Percentiles rank a stretch among this genome's conserved stretches.
phyloP scores from a whole-genome alignment of 352 stramenopile species.

The Pythium aristosporum region DNA sequence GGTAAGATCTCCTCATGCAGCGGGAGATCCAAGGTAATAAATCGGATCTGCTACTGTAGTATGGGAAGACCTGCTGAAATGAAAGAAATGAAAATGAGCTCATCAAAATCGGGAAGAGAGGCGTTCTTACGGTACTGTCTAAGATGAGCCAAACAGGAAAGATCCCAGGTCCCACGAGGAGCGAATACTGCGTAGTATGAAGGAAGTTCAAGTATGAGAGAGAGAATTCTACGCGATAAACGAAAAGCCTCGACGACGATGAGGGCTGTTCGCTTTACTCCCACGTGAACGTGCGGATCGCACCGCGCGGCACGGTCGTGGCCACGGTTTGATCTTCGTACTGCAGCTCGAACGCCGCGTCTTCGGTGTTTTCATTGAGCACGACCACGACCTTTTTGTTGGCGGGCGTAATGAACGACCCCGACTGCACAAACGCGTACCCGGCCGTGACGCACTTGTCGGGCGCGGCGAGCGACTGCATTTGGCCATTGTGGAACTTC shows the following conservation, averaged over 20 bases:
- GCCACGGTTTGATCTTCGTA: constrained; percentile 42
- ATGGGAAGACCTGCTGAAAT: no score
- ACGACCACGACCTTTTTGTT: constrained; percentile 79
- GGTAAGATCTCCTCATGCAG: no score
- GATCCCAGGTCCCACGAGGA: no score
- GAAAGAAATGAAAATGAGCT: no score
- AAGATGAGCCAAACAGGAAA: no score
- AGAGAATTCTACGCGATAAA: neutral
- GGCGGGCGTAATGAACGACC: constrained; percentile 68
- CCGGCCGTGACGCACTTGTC: constrained; percentile 79
- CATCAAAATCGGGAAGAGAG: no score
- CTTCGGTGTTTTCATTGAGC: constrained; percentile 84
- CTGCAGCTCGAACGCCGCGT: constrained; percentile 60
- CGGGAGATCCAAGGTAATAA: no score
- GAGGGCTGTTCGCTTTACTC: constrained; percentile 25
- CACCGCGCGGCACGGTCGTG: constrained; percentile 50
- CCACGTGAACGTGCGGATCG: constrained; percentile 79
- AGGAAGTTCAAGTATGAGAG: no score
- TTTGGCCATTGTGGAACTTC: constrained; percentile 54
- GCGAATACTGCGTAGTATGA: no score
- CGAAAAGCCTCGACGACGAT: neutral
- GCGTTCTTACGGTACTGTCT: no score
- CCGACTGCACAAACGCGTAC: constrained; percentile 71
- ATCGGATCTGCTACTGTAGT: no score
- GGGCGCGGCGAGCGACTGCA: constrained; percentile 43